A percentile compares a stretch with the other conserved stretches of the same genome.
These are phyloP conservation scores for Penicillium sp. DNA, from an alignment of 2,329 filamentous ascomycete species.

Conservation along the genomic window DNA sequence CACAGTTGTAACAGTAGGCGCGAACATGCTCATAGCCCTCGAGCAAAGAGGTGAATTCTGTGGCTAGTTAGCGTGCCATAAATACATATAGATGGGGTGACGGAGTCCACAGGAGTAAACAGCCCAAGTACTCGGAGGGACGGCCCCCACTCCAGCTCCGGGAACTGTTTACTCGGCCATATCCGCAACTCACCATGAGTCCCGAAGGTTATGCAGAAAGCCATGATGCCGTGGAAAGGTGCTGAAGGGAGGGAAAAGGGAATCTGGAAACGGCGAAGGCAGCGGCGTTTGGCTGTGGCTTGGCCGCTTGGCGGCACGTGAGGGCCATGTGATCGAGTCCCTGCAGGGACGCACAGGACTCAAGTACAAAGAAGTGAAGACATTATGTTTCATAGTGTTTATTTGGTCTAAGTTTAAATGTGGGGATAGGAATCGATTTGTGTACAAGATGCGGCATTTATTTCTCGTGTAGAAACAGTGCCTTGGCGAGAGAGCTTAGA, in stretches of 20 bases:
- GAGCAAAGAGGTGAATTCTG: slow-evolving; percentile 46
- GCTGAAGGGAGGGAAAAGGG: slow-evolving; percentile 5
- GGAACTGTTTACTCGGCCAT: not conserved
- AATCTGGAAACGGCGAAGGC: slow-evolving; percentile 22
- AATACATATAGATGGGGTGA: slow-evolving; percentile 10
- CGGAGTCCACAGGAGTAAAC: slow-evolving; percentile 13
- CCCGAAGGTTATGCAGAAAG: slow-evolving; percentile 45
- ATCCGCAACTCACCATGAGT: slow-evolving; percentile 36
- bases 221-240: slow-evolving; percentile 29
- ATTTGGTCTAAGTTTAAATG: not conserved
- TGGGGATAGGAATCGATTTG: slow-evolving; percentile 9
- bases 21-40: slow-evolving; percentile 48
- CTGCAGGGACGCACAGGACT: slow-evolving; percentile 3
- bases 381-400: not conserved
- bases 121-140: slow-evolving; percentile 6
- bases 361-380: not conserved
- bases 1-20: slow-evolving; percentile 48
- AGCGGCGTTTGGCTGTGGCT: slow-evolving; percentile 37
- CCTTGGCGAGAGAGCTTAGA: slow-evolving; percentile 6
- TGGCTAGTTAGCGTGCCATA: slow-evolving; percentile 14
- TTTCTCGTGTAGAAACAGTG: no score
- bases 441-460: slow-evolving; percentile 14
- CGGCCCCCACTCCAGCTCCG: slow-evolving; percentile 7
- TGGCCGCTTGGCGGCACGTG: slow-evolving; percentile 31
- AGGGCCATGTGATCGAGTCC: slow-evolving; percentile 18